Percentiles rank a stretch among this genome's conserved stretches.
phyloP scores from a whole-genome alignment of 2,329 filamentous ascomycete genomes.

The Coniochaeta hoffmannii region DNA sequence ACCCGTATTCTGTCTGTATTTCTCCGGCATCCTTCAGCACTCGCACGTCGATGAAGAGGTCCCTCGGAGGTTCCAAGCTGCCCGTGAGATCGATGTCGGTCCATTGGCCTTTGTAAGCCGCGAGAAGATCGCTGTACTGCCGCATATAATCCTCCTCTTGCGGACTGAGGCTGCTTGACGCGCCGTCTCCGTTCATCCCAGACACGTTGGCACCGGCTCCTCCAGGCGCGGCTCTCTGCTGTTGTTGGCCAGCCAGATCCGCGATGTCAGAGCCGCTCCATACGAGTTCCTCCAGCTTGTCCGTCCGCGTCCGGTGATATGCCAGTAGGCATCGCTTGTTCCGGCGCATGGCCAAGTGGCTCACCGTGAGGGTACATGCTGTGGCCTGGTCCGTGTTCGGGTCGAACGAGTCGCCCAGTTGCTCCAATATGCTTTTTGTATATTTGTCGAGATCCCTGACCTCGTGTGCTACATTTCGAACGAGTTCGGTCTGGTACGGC shows the following conservation, averaged over 20 bases:
- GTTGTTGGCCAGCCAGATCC: constrained; percentile 57
- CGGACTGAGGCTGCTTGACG: constrained; percentile 75
- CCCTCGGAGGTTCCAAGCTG: constrained; percentile 84
- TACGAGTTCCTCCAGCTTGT: constrained; percentile 88
- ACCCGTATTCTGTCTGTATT: constrained; percentile 99
- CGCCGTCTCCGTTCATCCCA: constrained; percentile 36
- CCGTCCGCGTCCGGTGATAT: constrained; percentile 83
- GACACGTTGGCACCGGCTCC: constrained; percentile 17
- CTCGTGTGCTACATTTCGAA: constrained; percentile 81
- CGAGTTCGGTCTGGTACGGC: constrained; percentile 85
- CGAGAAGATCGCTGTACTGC: constrained; percentile 83
- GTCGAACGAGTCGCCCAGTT: constrained; percentile 71
- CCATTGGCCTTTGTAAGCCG: constrained; percentile 98
- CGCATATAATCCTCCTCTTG: constrained; percentile 96
- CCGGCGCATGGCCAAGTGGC: constrained; percentile 89
- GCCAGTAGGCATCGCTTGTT: constrained; percentile 94
- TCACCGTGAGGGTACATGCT: constrained; percentile 82
- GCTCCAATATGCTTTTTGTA: constrained; percentile 69
- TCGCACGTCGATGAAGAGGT: constrained; percentile 93
- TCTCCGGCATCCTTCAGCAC: constrained; percentile 96
- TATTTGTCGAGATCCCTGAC: constrained; percentile 90
- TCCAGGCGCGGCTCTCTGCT: constrained; percentile 23
- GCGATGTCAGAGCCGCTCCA: constrained; percentile 84
- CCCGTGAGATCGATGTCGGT: constrained; percentile 95
- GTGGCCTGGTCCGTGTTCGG: constrained; percentile 74